Evolutionary conservation across 163 green algal species (phyloP).

Genomic region (Smithsoniella earleae): DNA sequence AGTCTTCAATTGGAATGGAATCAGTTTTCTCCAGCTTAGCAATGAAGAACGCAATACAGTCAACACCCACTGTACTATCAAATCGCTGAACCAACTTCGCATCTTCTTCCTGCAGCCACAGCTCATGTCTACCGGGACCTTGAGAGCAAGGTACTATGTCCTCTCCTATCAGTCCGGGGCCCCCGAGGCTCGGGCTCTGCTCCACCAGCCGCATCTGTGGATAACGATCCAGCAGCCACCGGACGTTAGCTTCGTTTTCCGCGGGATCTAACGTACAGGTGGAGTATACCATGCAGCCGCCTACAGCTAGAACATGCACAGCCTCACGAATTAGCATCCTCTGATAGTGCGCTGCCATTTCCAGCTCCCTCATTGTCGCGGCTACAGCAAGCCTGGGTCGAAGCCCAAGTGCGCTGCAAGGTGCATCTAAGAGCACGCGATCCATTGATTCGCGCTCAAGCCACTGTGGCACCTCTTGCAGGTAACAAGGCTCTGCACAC

Average conservation of each 20-base stretch:
- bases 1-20: neutral
- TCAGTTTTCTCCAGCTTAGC: slow-evolving; percentile 65
- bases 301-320: slow-evolving; percentile 59
- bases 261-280: slow-evolving; percentile 81
- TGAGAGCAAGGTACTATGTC: slow-evolving; percentile 19
- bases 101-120: slow-evolving; percentile 58
- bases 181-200: slow-evolving; percentile 52
- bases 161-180: slow-evolving; percentile 56
- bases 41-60: slow-evolving; percentile 89
- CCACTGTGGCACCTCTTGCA: too few relatives aligned
- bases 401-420: slow-evolving; percentile 76
- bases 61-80: slow-evolving; percentile 50
- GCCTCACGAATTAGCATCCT: slow-evolving; percentile 55
- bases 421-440: slow-evolving; percentile 69
- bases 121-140: slow-evolving; percentile 31
- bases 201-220: slow-evolving; percentile 52
- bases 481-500: too few relatives aligned
- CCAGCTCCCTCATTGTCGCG: slow-evolving; percentile 34
- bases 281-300: slow-evolving; percentile 70
- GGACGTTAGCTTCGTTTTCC: slow-evolving; percentile 83
- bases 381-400: slow-evolving; percentile 48
- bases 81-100: slow-evolving; percentile 77
- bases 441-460: slow-evolving; percentile 66
- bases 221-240: slow-evolving; percentile 72
- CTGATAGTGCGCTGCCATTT: slow-evolving; percentile 61